Percentiles rank a stretch among this genome's conserved stretches.
phyloP scores from a whole-genome alignment of 805 yeast genomes.

The Clavispora santaluciae region DNA sequence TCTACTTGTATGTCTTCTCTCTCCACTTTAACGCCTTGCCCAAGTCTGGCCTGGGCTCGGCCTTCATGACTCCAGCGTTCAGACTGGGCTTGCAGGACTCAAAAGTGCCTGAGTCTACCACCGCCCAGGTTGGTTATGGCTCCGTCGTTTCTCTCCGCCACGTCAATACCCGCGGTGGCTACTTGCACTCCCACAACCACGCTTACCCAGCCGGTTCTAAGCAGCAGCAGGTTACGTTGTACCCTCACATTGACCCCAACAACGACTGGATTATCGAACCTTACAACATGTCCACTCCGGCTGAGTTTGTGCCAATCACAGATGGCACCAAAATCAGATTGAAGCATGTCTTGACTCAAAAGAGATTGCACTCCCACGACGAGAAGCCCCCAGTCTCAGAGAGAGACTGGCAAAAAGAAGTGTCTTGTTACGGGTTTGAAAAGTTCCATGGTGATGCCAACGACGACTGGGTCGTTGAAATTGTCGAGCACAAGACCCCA shows the following conservation, averaged over 20 bases:
- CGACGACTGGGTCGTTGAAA: conserved; percentile 76
- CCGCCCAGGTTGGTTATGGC: conserved; percentile 69
- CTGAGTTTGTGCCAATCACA: conserved; percentile 56
- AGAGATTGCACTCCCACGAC: conserved; percentile 81
- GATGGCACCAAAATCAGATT: conserved; percentile 72
- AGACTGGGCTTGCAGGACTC: conserved; percentile 59
- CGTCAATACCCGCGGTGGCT: conserved; percentile 68
- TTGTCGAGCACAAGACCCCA: conserved; percentile 50
- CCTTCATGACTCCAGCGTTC: conserved; percentile 70
- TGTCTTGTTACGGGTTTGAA: conserved; percentile 67
- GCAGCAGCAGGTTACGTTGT: conserved; percentile 78
- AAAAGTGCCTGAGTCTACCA: conserved; percentile 52
- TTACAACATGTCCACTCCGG: conserved; percentile 54
- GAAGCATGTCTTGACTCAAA: conserved; percentile 49
- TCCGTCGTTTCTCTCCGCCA: conserved; percentile 67
- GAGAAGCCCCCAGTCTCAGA: conserved; percentile 74
- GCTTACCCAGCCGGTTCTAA: conserved; percentile 73
- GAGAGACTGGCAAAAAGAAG: conserved; percentile 83
- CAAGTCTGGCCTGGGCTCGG: conserved; percentile 66
- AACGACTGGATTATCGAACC: conserved; percentile 71
- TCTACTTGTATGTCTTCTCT: conserved; percentile 57
- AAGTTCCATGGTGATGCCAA: conserved; percentile 80
- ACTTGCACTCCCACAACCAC: conserved; percentile 75
- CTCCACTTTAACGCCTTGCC: conserved; percentile 56
- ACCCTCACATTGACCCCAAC: conserved; percentile 73